Evolutionary conservation across 768 basidiomycete genomes (phyloP).

Genomic region (Tephrocybe sp.): DNA sequence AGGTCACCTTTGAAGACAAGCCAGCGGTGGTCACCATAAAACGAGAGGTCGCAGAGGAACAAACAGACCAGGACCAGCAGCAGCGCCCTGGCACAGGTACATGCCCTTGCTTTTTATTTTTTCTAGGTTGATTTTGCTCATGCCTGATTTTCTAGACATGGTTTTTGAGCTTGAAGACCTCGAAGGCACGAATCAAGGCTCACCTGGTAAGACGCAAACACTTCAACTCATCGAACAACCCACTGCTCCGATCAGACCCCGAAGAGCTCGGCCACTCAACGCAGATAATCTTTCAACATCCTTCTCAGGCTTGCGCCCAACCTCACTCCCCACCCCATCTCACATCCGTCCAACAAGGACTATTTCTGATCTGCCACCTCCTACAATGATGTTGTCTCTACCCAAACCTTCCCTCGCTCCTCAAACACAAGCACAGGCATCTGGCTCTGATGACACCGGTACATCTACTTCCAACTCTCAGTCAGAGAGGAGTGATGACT

Average conservation of each 20-base stretch:
- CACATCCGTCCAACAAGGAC: conserved; percentile 45
- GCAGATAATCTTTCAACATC: conserved; percentile 50
- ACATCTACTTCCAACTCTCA: conserved; percentile 7
- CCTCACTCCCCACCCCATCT: conserved; percentile 70
- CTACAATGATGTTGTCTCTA: conserved; percentile 30
- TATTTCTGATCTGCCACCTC: conserved; percentile 36
- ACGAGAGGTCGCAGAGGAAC: conserved; percentile 30
- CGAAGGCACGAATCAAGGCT: conserved; percentile 44
- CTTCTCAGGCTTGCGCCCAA: conserved; percentile 58
- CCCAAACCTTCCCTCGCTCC: conserved; percentile 21
- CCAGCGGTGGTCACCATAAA: conserved; percentile 52
- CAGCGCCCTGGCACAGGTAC: conserved; percentile 43
- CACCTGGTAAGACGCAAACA: conserved; percentile 26
- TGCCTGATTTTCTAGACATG: conserved; percentile 40
- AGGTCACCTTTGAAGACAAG: conserved; percentile 72
- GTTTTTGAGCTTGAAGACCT: conserved; percentile 72
- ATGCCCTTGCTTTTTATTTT: conserved; percentile 16
- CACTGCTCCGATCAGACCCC: conserved; percentile 27
- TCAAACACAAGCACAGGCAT: neutral
- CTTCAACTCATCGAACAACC: conserved; percentile 45
- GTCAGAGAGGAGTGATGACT: conserved; percentile 5
- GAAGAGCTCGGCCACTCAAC: conserved; percentile 29
- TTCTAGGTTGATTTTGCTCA: neutral
- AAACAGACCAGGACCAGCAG: conserved; percentile 29
- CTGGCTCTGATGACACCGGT: neutral